These are phyloP conservation scores for Penicillium sp. DNA, from an alignment of 2,329 filamentous ascomycete species.

Conservation along the genomic window DNA sequence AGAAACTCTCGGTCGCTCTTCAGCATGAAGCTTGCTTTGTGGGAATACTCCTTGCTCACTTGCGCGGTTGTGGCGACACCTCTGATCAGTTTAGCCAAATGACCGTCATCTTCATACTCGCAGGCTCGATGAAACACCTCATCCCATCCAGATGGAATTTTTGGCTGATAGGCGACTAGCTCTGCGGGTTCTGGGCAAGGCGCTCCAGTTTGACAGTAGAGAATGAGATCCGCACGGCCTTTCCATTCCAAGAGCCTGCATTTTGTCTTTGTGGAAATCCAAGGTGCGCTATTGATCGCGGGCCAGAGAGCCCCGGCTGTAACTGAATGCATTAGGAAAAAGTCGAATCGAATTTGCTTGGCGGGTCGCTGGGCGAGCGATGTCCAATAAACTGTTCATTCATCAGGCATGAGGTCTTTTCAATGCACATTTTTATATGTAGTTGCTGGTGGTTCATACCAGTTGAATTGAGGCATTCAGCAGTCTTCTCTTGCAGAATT, in stretches of 20 bases:
- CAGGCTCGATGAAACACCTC: slow-evolving; percentile 19
- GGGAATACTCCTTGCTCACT: slow-evolving; percentile 6
- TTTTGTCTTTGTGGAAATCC: slow-evolving; percentile 15
- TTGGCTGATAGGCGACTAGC: slow-evolving; percentile 12
- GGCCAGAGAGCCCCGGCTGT: slow-evolving; percentile 21
- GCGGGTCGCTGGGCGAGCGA: slow-evolving; percentile 18
- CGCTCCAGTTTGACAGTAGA: slow-evolving; percentile 20
- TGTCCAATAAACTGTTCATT: slow-evolving; percentile 19
- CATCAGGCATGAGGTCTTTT: background rate
- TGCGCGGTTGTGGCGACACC: slow-evolving; percentile 16
- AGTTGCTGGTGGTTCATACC: slow-evolving; percentile 1
- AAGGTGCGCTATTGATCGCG: slow-evolving; percentile 15
- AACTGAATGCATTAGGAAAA: slow-evolving; percentile 24
- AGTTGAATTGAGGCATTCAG: slow-evolving; percentile 19
- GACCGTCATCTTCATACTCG: slow-evolving; percentile 23
- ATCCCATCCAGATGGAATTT: slow-evolving; percentile 14
- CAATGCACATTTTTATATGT: background rate
- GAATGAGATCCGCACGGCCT: slow-evolving; percentile 21
- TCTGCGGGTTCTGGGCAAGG: slow-evolving; percentile 13
- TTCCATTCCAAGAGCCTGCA: slow-evolving; percentile 25
- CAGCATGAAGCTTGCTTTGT: slow-evolving; percentile 9
- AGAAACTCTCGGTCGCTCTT: slow-evolving; percentile 14
- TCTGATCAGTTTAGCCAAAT: slow-evolving; percentile 22
- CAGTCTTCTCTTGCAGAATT: slow-evolving; percentile 17
- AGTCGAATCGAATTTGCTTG: slow-evolving; percentile 26